A percentile compares a stretch with the other conserved stretches of the same genome.
Evolutionary conservation across 75 land plant species (phyloP).

Genomic region (Larix kaempferi): DNA sequence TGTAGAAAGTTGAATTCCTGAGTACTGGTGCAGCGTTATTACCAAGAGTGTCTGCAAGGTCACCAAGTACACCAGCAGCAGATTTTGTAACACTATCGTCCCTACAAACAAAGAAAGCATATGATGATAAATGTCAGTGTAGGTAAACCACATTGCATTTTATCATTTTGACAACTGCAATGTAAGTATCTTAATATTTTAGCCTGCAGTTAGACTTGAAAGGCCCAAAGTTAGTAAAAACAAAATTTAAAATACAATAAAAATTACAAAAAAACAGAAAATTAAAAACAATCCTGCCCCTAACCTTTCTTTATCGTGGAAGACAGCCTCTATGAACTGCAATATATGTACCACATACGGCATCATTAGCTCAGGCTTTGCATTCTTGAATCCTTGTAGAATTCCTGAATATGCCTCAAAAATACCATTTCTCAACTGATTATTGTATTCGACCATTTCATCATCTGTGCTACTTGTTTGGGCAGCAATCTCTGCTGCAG

Average conservation of each 20-base stretch:
- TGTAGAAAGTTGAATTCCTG: too few species aligned
- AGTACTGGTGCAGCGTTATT: too few species aligned
- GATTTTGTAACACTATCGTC: slow-evolving; percentile 87
- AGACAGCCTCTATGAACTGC: slow-evolving; percentile 73
- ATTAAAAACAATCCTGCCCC: not conserved
- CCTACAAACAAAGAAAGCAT: slow-evolving; percentile 30
- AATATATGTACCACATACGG: slow-evolving; percentile 64
- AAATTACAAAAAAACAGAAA: not conserved
- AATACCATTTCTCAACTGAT: slow-evolving; percentile 82
- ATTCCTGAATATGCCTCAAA: slow-evolving; percentile 92
- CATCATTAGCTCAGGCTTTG: slow-evolving; percentile 72
- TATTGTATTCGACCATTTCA: slow-evolving; percentile 81
- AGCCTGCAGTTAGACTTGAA: too few species aligned
- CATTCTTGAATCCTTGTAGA: slow-evolving; percentile 75
- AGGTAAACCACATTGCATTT: too few species aligned
- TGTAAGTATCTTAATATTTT: too few species aligned
- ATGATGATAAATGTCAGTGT: too few species aligned
- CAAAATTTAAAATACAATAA: not conserved
- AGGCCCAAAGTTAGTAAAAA: not conserved
- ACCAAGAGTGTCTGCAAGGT: too few species aligned
- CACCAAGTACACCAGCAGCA: slow-evolving; percentile 89
- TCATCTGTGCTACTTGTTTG: slow-evolving; percentile 53
- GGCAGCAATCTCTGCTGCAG: slow-evolving; percentile 70
- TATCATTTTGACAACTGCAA: too few species aligned
- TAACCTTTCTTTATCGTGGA: slow-evolving; percentile 72